phyloP scores from a whole-genome alignment of 108 stramenopile species.

The Schizochytrium sp. region DNA sequence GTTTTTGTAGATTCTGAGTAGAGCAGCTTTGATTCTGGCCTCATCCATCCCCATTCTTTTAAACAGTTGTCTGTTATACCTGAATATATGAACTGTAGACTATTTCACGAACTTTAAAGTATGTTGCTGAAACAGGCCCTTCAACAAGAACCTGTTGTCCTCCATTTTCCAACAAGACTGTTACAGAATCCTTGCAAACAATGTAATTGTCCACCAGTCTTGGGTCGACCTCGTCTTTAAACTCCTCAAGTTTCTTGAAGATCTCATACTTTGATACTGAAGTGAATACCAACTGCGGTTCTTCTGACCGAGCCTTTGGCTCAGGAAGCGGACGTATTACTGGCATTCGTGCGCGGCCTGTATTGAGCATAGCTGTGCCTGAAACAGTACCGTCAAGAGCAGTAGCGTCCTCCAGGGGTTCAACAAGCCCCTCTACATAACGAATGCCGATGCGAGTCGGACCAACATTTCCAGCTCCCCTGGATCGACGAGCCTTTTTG shows the following conservation, averaged over 20 bases:
- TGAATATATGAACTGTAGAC: constrained; percentile 27
- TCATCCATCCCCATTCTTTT: too few relatives aligned
- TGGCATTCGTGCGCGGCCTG: constrained; percentile 14
- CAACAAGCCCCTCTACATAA: constrained; percentile 32
- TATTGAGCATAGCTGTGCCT: not conserved
- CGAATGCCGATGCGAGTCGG: constrained; percentile 30
- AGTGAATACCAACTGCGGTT: constrained; percentile 48
- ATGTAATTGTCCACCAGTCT: not conserved
- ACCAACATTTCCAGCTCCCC: not conserved
- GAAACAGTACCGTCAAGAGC: not conserved
- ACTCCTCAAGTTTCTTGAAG: constrained; percentile 34
- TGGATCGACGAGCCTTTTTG: not conserved
- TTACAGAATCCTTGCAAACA: constrained; percentile 49
- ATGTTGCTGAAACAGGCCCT: constrained; percentile 12
- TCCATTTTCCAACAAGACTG: constrained; percentile 22
- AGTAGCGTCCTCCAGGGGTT: not conserved
- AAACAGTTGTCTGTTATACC: not conserved
- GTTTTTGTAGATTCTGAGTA: too few relatives aligned
- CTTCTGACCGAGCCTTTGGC: not conserved
- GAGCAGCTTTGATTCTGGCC: too few relatives aligned
- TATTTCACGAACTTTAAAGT: constrained; percentile 26
- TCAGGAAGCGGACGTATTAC: constrained; percentile 38
- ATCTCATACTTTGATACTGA: not conserved
- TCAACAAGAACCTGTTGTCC: constrained; percentile 46
- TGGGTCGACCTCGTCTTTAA: constrained; percentile 21